These are phyloP conservation scores for Diaporthe amygdali DNA, from an alignment of 2,329 filamentous ascomycete genomes.

Conservation along the genomic window DNA sequence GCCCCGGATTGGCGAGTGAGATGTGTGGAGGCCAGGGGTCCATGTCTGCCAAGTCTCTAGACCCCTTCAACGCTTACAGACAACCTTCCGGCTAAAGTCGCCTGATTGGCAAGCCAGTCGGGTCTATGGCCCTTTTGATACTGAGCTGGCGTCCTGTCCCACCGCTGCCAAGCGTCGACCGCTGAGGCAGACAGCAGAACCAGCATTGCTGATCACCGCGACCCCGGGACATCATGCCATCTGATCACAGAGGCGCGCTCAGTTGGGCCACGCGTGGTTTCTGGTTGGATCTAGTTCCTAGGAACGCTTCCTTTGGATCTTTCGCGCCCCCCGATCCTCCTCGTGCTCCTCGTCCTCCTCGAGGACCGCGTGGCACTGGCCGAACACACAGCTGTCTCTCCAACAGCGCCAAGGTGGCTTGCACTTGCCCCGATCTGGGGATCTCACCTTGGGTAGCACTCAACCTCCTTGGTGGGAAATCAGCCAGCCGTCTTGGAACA, in stretches of 20 bases:
- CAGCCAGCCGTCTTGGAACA: conserved; percentile 7
- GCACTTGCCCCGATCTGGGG: not conserved
- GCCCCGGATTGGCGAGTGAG: conserved; percentile 7
- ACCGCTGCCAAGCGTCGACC: conserved; percentile 2
- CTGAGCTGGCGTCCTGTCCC: not conserved
- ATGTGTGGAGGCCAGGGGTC: conserved; percentile 1
- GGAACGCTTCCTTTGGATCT: not conserved
- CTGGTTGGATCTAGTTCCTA: not conserved
- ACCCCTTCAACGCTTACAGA: not conserved
- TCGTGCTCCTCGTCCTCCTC: too few relatives aligned
- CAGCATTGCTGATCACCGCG: conserved; percentile 5
- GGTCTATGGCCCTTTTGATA: conserved; percentile 1
- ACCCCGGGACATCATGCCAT: not conserved
- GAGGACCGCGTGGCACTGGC: not conserved
- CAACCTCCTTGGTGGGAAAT: conserved; percentile 15
- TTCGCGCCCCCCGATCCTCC: not conserved
- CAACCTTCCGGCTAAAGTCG: conserved; percentile 12
- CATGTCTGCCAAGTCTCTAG: conserved; percentile 12
- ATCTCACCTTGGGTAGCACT: not conserved
- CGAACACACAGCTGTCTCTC: not conserved
- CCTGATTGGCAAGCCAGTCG: conserved; percentile 14
- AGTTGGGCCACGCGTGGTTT: not conserved
- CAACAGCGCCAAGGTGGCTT: conserved; percentile 2
- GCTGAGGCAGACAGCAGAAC: not conserved
- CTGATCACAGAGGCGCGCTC: conserved; percentile 15